Conservation (phyloP, 495 filamentous ascomycete species). For the Neurospora cerealis region DNA sequence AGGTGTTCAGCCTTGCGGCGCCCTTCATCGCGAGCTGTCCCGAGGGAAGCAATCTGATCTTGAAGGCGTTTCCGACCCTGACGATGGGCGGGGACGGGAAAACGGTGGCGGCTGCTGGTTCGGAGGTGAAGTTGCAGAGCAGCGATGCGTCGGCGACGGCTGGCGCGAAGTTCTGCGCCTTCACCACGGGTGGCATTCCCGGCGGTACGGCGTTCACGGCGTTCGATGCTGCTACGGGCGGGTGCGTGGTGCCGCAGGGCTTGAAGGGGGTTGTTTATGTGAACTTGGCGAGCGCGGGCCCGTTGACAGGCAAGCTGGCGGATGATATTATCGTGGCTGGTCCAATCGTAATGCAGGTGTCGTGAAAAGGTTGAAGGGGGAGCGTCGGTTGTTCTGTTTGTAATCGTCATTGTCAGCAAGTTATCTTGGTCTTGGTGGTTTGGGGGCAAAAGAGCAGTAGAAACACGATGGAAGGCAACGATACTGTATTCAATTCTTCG, state of each 20-base stretch:
- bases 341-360: constrained; percentile 39
- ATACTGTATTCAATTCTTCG: background rate
- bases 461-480: background rate
- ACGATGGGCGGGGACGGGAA: constrained; percentile 20
- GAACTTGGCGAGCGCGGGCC: constrained; percentile 36
- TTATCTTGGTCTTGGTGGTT: background rate
- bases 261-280: constrained; percentile 47
- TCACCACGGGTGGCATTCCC: constrained; percentile 41
- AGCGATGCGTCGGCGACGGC: constrained; percentile 23
- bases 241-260: constrained; percentile 38
- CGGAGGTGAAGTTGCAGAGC: constrained; percentile 30
- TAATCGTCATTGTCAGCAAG: background rate
- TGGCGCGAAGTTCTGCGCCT: constrained; percentile 42
- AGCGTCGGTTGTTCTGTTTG: background rate
- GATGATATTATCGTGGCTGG: constrained; percentile 45
- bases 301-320: constrained; percentile 31
- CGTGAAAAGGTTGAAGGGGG: constrained; percentile 21
- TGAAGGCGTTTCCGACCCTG: constrained; percentile 48
- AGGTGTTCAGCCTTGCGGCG: constrained; percentile 54
- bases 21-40: constrained; percentile 54
- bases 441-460: background rate
- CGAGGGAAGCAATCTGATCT: constrained; percentile 43
- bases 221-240: constrained; percentile 33
- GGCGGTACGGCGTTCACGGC: constrained; percentile 44
- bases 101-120: constrained; percentile 24